These are phyloP conservation scores for Sisymbrium irio DNA, from an alignment of 345 rosid species.

Conservation along the genomic window DNA sequence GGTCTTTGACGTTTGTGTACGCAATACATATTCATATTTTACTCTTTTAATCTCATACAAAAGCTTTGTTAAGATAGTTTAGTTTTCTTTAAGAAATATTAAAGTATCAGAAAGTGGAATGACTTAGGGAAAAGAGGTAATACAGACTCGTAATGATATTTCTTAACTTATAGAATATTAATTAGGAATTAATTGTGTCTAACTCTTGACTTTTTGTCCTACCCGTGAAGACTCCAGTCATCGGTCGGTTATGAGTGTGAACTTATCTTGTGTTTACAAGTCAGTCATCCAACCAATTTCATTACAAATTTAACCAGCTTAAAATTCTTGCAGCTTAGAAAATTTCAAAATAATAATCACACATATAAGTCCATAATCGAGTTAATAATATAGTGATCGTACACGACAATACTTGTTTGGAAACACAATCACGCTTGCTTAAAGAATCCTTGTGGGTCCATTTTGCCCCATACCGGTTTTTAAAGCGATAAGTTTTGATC, in stretches of 20 bases:
- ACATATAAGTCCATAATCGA: neutral
- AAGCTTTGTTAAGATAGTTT: conserved; percentile 1
- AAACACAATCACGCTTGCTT: conserved; percentile 20
- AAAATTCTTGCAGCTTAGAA: conserved; percentile 8
- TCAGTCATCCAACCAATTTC: neutral
- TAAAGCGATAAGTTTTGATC: conserved; percentile 10
- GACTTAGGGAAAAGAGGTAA: conserved; percentile 1
- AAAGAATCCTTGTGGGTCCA: conserved; percentile 21
- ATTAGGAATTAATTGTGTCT: too few relatives aligned
- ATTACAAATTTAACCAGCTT: neutral
- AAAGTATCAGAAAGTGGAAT: conserved; percentile 2
- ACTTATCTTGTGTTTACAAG: neutral
- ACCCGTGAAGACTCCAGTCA: conserved; percentile 1
- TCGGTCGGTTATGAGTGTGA: conserved; percentile 9
- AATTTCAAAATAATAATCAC: neutral
- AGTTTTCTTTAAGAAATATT: conserved; percentile 15
- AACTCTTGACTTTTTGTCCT: neutral
- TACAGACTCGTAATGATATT: neutral
- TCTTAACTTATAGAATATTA: neutral
- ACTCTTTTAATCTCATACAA: neutral
- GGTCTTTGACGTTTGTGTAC: conserved; percentile 13
- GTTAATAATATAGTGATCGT: neutral
- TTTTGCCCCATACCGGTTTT: neutral
- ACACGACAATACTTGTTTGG: neutral
- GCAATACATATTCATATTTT: conserved; percentile 12